phyloP scores from a whole-genome alignment of 305 asterid genomes.

The Vinca major region DNA sequence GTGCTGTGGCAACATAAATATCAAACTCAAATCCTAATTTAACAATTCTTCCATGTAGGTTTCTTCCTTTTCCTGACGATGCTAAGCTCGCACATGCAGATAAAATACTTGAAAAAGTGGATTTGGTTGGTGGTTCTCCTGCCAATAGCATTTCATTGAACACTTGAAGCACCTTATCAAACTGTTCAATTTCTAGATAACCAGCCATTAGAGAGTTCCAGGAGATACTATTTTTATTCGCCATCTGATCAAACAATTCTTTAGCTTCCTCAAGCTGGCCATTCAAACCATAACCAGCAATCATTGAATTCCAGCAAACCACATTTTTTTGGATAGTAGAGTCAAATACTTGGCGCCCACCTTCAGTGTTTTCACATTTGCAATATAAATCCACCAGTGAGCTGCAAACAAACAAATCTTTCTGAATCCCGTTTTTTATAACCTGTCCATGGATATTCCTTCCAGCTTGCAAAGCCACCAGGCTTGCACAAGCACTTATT shows the following conservation, averaged over 20 bases:
- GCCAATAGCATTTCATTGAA: constrained; percentile 50
- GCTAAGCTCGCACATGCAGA: constrained; percentile 66
- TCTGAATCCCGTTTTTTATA: constrained; percentile 40
- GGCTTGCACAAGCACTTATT: constrained; percentile 47
- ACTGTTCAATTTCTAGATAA: constrained; percentile 34
- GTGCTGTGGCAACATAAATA: constrained; percentile 56
- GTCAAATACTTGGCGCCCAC: constrained; percentile 46
- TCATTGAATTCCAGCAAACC: constrained; percentile 68
- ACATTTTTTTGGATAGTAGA: constrained; percentile 40
- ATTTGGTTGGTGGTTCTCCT: constrained; percentile 50
- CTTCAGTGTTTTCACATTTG: constrained; percentile 50
- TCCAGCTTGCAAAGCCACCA: constrained; percentile 46
- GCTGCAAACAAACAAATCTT: constrained; percentile 41
- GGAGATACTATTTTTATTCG: constrained; percentile 38
- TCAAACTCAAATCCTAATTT: constrained; percentile 56
- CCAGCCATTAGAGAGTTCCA: constrained; percentile 78
- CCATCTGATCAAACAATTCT: constrained; percentile 45
- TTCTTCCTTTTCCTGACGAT: constrained; percentile 53
- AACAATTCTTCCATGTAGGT: constrained; percentile 45
- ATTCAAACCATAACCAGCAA: constrained; percentile 58
- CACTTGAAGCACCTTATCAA: constrained; percentile 35
- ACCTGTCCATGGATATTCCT: constrained; percentile 49
- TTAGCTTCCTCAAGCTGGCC: constrained; percentile 48
- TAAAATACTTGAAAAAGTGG: constrained; percentile 64
- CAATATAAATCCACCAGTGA: constrained; percentile 61